phyloP scores from a whole-genome alignment of 2,329 filamentous ascomycete genomes.

The Cytospora chrysosperma region DNA sequence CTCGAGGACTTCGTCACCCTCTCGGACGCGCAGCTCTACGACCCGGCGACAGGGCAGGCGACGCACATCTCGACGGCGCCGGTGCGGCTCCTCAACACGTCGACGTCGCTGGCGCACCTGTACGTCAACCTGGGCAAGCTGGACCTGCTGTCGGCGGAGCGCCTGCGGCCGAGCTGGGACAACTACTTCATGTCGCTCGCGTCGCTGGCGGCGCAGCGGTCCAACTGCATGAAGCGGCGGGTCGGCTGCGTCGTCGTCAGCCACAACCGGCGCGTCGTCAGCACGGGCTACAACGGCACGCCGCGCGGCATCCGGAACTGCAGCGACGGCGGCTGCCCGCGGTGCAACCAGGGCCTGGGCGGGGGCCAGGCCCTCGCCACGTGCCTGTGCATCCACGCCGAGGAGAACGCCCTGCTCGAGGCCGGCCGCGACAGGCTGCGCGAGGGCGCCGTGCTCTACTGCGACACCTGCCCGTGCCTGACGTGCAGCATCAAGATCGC shows the following conservation, averaged over 20 bases:
- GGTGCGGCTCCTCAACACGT: slow-evolving; percentile 83
- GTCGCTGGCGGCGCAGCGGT: slow-evolving; percentile 81
- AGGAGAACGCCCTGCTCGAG: slow-evolving; percentile 95
- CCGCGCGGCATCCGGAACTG: slow-evolving; percentile 86
- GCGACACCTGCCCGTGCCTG: slow-evolving; percentile 93
- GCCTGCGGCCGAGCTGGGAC: slow-evolving; percentile 90
- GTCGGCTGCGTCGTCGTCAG: slow-evolving; percentile 92
- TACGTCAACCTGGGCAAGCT: slow-evolving; percentile 71
- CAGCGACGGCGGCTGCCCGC: slow-evolving; percentile 82
- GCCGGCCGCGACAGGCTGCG: slow-evolving; percentile 88
- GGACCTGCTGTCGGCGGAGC: slow-evolving; percentile 73
- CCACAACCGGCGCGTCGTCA: slow-evolving; percentile 76
- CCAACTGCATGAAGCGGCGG: slow-evolving; percentile 97
- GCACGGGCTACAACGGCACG: slow-evolving; percentile 98
- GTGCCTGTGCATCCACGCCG: slow-evolving; percentile 94
- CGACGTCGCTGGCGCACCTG: slow-evolving; percentile 67
- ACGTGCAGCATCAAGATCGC: slow-evolving; percentile 99
- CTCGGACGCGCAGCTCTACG: slow-evolving; percentile 76
- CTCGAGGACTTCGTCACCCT: slow-evolving; percentile 57
- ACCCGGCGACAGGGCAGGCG: slow-evolving; percentile 61
- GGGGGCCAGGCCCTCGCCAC: slow-evolving; percentile 75
- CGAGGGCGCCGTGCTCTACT: slow-evolving; percentile 81
- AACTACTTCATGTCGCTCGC: slow-evolving; percentile 98
- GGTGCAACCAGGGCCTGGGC: slow-evolving; percentile 76
- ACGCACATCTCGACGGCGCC: slow-evolving; percentile 79